These are phyloP conservation scores for Hymenoscyphus albidus DNA, from an alignment of 2,329 filamentous ascomycete species.

Conservation along the genomic window DNA sequence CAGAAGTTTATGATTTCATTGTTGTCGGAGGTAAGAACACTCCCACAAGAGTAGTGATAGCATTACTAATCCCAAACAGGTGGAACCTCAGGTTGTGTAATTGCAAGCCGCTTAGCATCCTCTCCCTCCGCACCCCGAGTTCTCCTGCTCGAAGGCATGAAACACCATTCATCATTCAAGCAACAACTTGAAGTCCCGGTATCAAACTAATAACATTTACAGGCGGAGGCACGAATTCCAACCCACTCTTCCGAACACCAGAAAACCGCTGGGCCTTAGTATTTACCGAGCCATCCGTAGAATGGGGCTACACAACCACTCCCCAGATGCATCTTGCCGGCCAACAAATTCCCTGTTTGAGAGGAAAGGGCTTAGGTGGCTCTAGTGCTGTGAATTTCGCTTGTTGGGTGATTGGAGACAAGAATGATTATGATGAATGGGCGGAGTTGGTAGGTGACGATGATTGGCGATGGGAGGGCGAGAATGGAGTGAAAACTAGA, in stretches of 20 bases:
- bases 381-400: conserved; percentile 39
- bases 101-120: conserved; percentile 51
- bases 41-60: neutral
- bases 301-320: conserved; percentile 30
- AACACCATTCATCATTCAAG: neutral
- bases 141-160: conserved; percentile 52
- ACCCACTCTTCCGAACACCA: conserved; percentile 44
- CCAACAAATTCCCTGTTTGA: conserved; percentile 31
- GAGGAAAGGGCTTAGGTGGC: conserved; percentile 39
- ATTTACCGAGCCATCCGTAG: conserved; percentile 35
- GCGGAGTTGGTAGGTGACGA: conserved; percentile 52
- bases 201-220: neutral
- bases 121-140: conserved; percentile 47
- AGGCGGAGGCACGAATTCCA: conserved; percentile 47
- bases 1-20: conserved; percentile 21
- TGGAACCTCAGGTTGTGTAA: conserved; percentile 56
- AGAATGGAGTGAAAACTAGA: conserved; percentile 41
- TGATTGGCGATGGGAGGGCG: conserved; percentile 48
- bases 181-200: neutral
- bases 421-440: conserved; percentile 61
- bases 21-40: conserved; percentile 25
- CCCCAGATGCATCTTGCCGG: conserved; percentile 28
- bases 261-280: conserved; percentile 53
- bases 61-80: conserved; percentile 36
- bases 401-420: conserved; percentile 51